These are phyloP conservation scores for Bryum argenteum DNA, from an alignment of 225 moss, liverwort and hornwort genomes.

Conservation along the genomic window DNA sequence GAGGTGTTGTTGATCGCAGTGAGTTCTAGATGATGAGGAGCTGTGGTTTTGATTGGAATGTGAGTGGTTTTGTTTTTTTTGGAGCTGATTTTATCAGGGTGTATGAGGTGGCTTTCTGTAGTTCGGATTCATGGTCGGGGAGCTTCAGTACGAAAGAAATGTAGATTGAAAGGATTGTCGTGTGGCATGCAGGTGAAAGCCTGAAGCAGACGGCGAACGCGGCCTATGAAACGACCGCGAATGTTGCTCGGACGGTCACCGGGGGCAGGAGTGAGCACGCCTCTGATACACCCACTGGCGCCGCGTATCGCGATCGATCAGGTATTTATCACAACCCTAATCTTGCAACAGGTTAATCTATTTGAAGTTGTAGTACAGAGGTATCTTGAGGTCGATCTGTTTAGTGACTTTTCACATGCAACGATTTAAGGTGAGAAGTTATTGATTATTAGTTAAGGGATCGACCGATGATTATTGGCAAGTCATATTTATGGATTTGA, in stretches of 20 bases:
- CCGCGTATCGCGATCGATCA: constrained; percentile 44
- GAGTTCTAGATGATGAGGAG: no score
- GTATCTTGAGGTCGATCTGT: neutral
- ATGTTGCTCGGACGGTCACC: constrained; percentile 32
- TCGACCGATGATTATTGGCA: no score
- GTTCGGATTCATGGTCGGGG: no score
- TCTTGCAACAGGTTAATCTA: neutral
- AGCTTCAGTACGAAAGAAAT: no score
- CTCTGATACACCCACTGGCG: constrained; percentile 20
- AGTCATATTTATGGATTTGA: no score
- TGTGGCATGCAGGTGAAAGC: constrained; percentile 37
- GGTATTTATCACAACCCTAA: neutral
- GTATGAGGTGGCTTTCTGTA: no score
- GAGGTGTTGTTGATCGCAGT: no score
- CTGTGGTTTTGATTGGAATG: no score
- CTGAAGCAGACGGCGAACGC: constrained; percentile 55
- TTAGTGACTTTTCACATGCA: neutral
- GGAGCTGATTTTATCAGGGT: no score
- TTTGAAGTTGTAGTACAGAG: no score
- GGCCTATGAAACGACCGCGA: constrained; percentile 40
- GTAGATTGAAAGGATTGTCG: neutral
- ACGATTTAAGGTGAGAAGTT: neutral
- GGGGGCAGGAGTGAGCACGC: constrained; percentile 36
- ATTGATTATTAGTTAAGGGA: neutral
- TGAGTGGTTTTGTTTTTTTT: no score